Evolutionary conservation across 2,329 filamentous ascomycete genomes (phyloP).

Genomic region (Drechmeria coniospora): DNA sequence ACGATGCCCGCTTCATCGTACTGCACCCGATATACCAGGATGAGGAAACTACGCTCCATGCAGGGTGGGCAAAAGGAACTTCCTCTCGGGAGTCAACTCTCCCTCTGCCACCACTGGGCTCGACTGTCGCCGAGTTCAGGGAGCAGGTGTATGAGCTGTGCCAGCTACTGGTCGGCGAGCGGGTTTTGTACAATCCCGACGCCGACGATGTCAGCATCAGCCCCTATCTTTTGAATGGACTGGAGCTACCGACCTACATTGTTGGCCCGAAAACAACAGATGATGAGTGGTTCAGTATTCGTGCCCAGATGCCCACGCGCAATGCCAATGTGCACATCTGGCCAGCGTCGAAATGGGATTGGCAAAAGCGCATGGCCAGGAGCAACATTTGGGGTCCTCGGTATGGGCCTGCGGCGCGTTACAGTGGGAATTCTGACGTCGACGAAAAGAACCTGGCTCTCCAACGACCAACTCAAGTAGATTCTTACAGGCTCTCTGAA

Average conservation of each 20-base stretch:
- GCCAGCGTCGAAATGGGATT: constrained; percentile 4
- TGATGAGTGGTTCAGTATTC: constrained; percentile 10
- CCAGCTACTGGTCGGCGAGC: too few relatives aligned
- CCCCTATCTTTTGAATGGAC: constrained; percentile 1
- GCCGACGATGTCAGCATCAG: constrained; percentile 6
- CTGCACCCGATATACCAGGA: too few relatives aligned
- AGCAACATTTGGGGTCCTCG: constrained; percentile 11
- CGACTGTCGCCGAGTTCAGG: too few relatives aligned
- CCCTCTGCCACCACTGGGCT: too few relatives aligned
- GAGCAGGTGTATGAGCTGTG: too few relatives aligned
- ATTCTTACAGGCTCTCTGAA: too few relatives aligned
- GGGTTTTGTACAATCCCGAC: not conserved
- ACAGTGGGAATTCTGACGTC: constrained; percentile 20
- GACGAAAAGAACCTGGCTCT: constrained; percentile 7
- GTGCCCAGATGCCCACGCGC: constrained; percentile 7
- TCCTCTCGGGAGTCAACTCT: too few relatives aligned
- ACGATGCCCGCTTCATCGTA: not conserved
- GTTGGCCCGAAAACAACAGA: constrained; percentile 6
- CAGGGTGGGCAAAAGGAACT: too few relatives aligned
- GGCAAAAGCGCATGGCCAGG: constrained; percentile 6
- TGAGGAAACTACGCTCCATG: too few relatives aligned
- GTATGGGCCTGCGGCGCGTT: constrained; percentile 1
- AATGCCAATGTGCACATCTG: constrained; percentile 4
- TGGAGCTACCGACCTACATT: constrained; percentile 6
- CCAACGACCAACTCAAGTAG: too few relatives aligned